Base-by-base conservation (phyloP, 352 stramenopile species). In the Globisporangium irregulare region DNA sequence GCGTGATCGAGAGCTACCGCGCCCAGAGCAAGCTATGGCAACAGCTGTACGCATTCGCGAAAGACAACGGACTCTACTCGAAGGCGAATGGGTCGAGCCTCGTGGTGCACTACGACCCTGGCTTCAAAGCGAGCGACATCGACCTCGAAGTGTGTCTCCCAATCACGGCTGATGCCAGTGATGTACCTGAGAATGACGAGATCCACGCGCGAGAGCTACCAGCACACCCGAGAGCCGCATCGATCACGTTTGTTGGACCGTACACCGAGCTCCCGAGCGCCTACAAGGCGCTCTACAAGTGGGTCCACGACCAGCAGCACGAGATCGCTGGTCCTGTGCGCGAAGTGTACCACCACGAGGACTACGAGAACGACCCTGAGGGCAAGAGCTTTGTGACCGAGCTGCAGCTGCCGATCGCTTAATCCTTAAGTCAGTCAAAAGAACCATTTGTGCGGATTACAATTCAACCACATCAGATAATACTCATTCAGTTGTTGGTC, bases 71-170 rank as follows among this genome's bases (percentile, higher is more conserved):
- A 0, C 70, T 81, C 48, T 14, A 54, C 50, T 69, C 82, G 6
- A 24, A 53, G 1, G 58, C 66, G 34, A 53, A 61, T 0, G 74
- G 69, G 0, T 53, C 79, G 2, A 78, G 71, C 59, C 78, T 86
- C 56, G 71, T 76, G 6, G 64, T 84, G 67, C 79, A 79, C 65
- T 78, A 81, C 62, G 72, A 84, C 10, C 27, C 55, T 9, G 72
- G 67, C 14, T 77, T 65, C 64, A 76, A 78, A 59, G 62, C 73
- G 27, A 73, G 14, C 2, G 76, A 86, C 71, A 78, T 89, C 15
- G 77, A 89, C 59, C 68, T 78, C 43, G 79, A 89, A 27, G 79
- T 85, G 0, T 89, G 81, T 67, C 43, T 84, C 10, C 79, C 75
- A 24, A 78, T 87, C 36, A 43, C 54, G 0, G 24, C 64, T 1